Base-by-base conservation (phyloP, 106 monocot genomes). In the Dendrobium huoshanense region DNA sequence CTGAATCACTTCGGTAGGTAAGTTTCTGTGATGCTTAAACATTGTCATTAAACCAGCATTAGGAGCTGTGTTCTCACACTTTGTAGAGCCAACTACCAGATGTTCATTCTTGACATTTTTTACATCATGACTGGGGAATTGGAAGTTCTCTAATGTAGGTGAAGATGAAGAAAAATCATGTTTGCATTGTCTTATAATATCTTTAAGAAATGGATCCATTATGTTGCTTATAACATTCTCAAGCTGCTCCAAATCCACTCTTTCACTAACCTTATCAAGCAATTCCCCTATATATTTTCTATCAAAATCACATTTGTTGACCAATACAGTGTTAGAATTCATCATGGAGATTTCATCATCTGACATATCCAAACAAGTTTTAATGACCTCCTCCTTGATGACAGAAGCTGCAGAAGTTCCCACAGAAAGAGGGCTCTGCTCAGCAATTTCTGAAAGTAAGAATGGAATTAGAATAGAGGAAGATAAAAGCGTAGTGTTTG, bases 381-480 rank as follows among this genome's bases (percentile, higher is more conserved):
- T 85, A 64, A 70, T 9, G 15, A 67, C 59, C 73, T 89, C 81
- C 48, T 44, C 80, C 68, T 91, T 88, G 17, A 83, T 41, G n/a
- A 55, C 74, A 54, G 27, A 79, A 74, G 75, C 31, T 78, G 77
- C 42, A 59, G 59, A 24, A 45, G 33, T 83, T 40, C 9, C 67
- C 41, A 74, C 18, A 31, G 40, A 3, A 19, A 55, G 7, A 41
- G 24, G 37, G 19, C 43, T 56, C n/a, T 59, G 74, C 15, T 51
- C 61, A 15, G 73, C 44, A 73, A 59, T 27, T 33, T 75, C 73
- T 75, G 81, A 25, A 84, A 85, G 31, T 43, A 51, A 85, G 43
- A 70, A 41, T 18, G 18, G 22, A 7, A 82, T 80, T 72, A 82
- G 67, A 51, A 56, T n/a, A 37, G 33, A 22, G 42, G 44, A 44